These are phyloP conservation scores for Xylaria sp. DNA, from an alignment of 2,329 filamentous ascomycete species.

Conservation along the genomic window DNA sequence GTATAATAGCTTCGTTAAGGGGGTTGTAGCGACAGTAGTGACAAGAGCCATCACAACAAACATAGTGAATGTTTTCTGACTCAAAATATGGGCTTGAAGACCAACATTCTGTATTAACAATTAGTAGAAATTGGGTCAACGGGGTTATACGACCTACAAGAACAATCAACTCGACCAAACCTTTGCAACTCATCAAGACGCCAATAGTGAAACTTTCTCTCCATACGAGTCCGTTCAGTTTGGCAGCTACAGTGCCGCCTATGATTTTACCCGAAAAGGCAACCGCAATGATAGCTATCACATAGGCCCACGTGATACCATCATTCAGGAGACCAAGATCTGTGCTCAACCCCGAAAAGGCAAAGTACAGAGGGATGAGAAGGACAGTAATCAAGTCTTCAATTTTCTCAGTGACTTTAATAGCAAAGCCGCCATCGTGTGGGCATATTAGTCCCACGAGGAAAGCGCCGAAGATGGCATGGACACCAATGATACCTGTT, in stretches of 20 bases:
- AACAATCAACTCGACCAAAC: slow-evolving; percentile 94
- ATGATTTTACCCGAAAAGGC: slow-evolving; percentile 88
- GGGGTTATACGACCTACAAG: slow-evolving; percentile 65
- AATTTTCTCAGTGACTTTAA: slow-evolving; percentile 92
- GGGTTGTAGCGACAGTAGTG: slow-evolving; percentile 78
- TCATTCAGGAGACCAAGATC: slow-evolving; percentile 84
- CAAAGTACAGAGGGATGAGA: slow-evolving; percentile 92
- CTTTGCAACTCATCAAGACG: slow-evolving; percentile 95
- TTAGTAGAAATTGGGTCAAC: slow-evolving; percentile 34
- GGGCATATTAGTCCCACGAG: slow-evolving; percentile 89
- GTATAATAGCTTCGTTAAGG: slow-evolving; percentile 73
- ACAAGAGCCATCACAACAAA: slow-evolving; percentile 86
- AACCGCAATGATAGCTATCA: slow-evolving; percentile 81
- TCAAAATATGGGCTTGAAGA: slow-evolving; percentile 76
- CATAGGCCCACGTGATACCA: slow-evolving; percentile 89
- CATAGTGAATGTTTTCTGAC: slow-evolving; percentile 77
- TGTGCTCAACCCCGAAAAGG: slow-evolving; percentile 88
- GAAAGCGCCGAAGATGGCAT: slow-evolving; percentile 95
- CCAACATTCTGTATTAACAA: slow-evolving; percentile 67
- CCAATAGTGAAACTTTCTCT: slow-evolving; percentile 90
- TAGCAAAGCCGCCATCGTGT: slow-evolving; percentile 88
- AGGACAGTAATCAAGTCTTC: slow-evolving; percentile 88
- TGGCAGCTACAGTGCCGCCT: slow-evolving; percentile 82
- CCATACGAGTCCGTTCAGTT: slow-evolving; percentile 82
- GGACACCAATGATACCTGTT: slow-evolving; percentile 86